phyloP scores from a whole-genome alignment of 345 rosid species.

The Viola odorata region DNA sequence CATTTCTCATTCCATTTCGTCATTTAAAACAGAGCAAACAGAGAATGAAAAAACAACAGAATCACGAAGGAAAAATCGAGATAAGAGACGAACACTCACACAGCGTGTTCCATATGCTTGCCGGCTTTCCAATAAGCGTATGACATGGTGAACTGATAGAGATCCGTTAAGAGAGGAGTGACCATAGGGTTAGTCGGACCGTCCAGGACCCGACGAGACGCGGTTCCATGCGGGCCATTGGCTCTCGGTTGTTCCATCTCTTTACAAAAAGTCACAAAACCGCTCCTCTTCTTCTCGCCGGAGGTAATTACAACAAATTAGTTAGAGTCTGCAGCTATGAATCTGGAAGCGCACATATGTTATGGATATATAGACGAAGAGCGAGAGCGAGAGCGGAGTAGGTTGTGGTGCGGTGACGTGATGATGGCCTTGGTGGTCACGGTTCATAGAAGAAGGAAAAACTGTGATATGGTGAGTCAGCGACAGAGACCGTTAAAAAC shows the following conservation, averaged over 20 bases:
- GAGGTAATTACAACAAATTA: too few species aligned
- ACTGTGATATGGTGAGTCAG: neutral
- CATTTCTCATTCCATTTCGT: too few species aligned
- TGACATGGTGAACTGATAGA: constrained; percentile 96
- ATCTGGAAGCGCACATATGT: too few species aligned
- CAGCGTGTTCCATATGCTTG: constrained; percentile 76
- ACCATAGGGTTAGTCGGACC: constrained; percentile 93
- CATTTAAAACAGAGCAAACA: neutral
- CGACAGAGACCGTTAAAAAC: constrained; percentile 5
- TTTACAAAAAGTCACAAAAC: neutral
- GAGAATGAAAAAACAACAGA: neutral
- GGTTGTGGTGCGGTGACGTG: too few species aligned
- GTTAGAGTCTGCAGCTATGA: too few species aligned
- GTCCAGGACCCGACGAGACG: constrained; percentile 32
- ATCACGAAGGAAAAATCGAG: neutral
- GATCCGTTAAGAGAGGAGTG: constrained; percentile 92
- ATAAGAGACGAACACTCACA: constrained; percentile 35
- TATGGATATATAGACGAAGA: too few species aligned
- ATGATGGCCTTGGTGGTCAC: neutral
- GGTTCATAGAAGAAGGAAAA: too few species aligned
- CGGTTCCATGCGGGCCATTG: constrained; percentile 11
- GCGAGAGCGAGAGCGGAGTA: too few species aligned
- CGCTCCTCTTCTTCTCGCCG: constrained; percentile 6
- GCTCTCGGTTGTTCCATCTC: neutral
- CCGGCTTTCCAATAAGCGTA: constrained; percentile 98